A percentile compares a stretch with the other conserved stretches of the same genome.
Evolutionary conservation across 805 yeast genomes (phyloP).

Genomic region (Yarrowia alimentaria): DNA sequence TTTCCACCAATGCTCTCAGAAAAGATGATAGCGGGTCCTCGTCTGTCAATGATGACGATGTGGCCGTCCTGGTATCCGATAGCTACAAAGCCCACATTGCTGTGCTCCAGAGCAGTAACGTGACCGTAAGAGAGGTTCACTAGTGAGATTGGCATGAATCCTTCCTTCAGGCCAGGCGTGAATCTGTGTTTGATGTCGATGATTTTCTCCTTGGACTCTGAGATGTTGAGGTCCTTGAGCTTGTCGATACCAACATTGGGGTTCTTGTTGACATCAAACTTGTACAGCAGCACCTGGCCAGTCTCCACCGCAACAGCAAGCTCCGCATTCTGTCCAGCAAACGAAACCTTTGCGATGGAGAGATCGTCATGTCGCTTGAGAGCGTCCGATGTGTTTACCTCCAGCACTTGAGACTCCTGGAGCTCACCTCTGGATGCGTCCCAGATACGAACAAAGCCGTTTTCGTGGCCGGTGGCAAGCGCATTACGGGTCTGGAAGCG

Average conservation of each 20-base stretch:
- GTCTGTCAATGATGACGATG: constrained; percentile 68
- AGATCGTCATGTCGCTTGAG: constrained; percentile 44
- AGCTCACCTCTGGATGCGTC: constrained; percentile 78
- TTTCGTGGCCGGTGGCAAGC: constrained; percentile 76
- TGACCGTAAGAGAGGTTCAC: constrained; percentile 48
- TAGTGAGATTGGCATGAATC: constrained; percentile 58
- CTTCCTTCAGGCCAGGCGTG: constrained; percentile 51
- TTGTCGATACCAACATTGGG: constrained; percentile 29
- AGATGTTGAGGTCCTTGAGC: constrained; percentile 7
- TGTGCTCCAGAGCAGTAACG: constrained; percentile 62
- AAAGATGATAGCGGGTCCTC: constrained; percentile 67
- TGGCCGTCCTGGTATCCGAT: constrained; percentile 77
- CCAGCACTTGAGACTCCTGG: constrained; percentile 57
- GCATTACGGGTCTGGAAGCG: constrained; percentile 54
- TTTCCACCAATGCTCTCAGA: constrained; percentile 29
- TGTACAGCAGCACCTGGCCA: constrained; percentile 75
- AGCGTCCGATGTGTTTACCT: constrained; percentile 54
- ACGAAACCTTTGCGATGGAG: constrained; percentile 59
- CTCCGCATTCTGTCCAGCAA: constrained; percentile 76
- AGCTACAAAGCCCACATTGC: constrained; percentile 80
- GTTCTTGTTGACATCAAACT: constrained; percentile 56
- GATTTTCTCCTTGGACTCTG: constrained; percentile 8
- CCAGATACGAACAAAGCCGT: constrained; percentile 77
- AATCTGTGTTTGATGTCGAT: constrained; percentile 55
- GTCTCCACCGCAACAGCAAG: constrained; percentile 62